Conservation (phyloP, 2,329 filamentous ascomycete species). For the Aspergillus ochraceus region DNA sequence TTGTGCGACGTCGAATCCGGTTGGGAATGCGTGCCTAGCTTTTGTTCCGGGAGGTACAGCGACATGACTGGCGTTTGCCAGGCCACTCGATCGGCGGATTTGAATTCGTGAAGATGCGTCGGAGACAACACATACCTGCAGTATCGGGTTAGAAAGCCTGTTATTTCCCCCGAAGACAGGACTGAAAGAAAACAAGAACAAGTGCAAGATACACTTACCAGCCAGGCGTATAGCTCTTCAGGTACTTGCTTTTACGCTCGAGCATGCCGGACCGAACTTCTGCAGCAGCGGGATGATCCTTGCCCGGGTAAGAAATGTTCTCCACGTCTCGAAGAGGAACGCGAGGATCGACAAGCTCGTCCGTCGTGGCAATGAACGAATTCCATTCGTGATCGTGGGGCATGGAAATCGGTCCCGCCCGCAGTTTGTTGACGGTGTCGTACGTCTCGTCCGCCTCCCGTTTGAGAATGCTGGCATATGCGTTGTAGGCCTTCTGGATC, state of each 20-base stretch:
- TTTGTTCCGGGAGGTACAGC: conserved; percentile 89
- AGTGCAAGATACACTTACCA: conserved; percentile 61
- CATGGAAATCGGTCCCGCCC: conserved; percentile 84
- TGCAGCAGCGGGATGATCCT: conserved; percentile 75
- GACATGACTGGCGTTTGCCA: conserved; percentile 92
- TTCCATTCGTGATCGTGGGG: conserved; percentile 92
- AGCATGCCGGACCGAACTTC: conserved; percentile 89
- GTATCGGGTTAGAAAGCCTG: conserved; percentile 10
- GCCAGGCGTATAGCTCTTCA: conserved; percentile 94
- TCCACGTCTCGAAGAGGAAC: conserved; percentile 75
- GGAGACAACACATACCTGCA: conserved; percentile 89
- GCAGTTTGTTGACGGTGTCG: conserved; percentile 75
- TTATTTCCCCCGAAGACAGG: neutral
- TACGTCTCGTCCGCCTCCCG: conserved; percentile 84
- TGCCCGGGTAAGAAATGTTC: conserved; percentile 88
- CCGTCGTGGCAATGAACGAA: conserved; percentile 74
- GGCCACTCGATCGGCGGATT: conserved; percentile 86
- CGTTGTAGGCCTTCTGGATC: conserved; percentile 97
- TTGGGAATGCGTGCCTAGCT: conserved; percentile 86
- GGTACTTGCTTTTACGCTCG: conserved; percentile 97
- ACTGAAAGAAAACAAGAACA: neutral
- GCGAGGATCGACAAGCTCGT: conserved; percentile 83
- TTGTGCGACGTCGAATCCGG: conserved; percentile 87
- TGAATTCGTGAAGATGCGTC: conserved; percentile 97
- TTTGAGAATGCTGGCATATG: conserved; percentile 86